These are phyloP conservation scores for Podaxis pistillaris DNA, from an alignment of 768 basidiomycete species.

Conservation along the genomic window DNA sequence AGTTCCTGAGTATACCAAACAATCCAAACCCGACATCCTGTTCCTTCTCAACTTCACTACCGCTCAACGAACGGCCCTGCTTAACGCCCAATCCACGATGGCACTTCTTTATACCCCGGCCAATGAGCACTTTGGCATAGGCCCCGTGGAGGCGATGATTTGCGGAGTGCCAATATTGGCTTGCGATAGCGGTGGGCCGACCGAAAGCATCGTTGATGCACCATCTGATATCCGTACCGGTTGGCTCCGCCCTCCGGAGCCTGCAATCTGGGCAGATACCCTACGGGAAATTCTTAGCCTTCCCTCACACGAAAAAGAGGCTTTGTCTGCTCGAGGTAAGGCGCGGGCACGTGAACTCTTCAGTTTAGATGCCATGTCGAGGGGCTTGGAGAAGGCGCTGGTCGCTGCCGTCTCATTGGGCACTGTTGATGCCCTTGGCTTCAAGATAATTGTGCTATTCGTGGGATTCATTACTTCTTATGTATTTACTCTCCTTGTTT, in stretches of 20 bases:
- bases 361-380: constrained; percentile 74
- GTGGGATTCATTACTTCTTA: constrained; percentile 32
- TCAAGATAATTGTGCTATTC: constrained; percentile 25
- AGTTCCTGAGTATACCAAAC: constrained; percentile 4
- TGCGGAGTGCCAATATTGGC: constrained; percentile 90
- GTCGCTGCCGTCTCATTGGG: constrained; percentile 58
- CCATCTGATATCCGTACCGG: constrained; percentile 59
- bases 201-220: constrained; percentile 66
- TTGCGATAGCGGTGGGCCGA: constrained; percentile 85
- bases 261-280: constrained; percentile 68
- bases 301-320: constrained; percentile 36
- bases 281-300: constrained; percentile 58
- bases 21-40: constrained; percentile 56
- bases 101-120: constrained; percentile 89
- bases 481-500: constrained; percentile 10
- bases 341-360: constrained; percentile 64
- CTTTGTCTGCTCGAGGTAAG: constrained; percentile 55
- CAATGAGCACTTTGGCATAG: constrained; percentile 98
- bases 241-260: constrained; percentile 65
- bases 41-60: constrained; percentile 94
- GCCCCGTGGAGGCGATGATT: constrained; percentile 92
- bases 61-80: constrained; percentile 77
- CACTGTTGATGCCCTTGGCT: constrained; percentile 22
- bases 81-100: constrained; percentile 61
- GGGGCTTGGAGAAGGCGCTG: constrained; percentile 54